Base-by-base conservation (phyloP, 495 filamentous ascomycete genomes). In the Podospora fimiseda region DNA sequence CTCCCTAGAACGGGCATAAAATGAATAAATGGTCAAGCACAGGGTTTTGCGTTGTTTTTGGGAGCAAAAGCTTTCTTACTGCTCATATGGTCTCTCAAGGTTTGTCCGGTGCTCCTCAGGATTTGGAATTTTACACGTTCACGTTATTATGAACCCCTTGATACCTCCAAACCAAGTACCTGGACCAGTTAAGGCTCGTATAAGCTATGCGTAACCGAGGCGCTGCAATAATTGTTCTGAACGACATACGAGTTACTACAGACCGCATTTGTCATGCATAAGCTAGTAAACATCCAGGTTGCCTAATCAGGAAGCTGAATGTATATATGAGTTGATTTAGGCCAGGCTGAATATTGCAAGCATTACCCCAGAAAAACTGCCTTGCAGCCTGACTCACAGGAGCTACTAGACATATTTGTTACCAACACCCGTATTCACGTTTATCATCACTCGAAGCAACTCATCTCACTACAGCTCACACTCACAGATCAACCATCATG, bases 1-100 rank as follows among this genome's bases (percentile, higher is more conserved):
- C 72, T 74, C 67, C 55, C 53, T 64, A 72, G 62, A 56, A 61
- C 56, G 68, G 59, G 64, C 65, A 66, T 57, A 62, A 61, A 67
- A 69, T 71, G 65, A 70, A 66, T 60, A 60, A 62, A 65, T 59
- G 60, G 64, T 60, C 55, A 65, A 61, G 59, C 51, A 64, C 48
- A 48, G 56, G 55, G 43, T 61, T 48, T 43, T 45, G 46, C 48
- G 54, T 48, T 47, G 52, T 59, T 55, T 57, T 36, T 47, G 55
- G 46, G 41, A 50, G 48, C 38, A 43, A 33, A 4, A 22, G 48
- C 16, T 19, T 14, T 38, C 22, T 41, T 20, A 42, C 24, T 48
- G 40, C 23, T 21, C 21, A 11, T 51, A 39, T 53, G 55, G 21
- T 47, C 3, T 42, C 21, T 33, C 27, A 8, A 37, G 40, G 48